These are phyloP conservation scores for Neonectria coccinea DNA, from an alignment of 2,329 filamentous ascomycete genomes.

Conservation along the genomic window DNA sequence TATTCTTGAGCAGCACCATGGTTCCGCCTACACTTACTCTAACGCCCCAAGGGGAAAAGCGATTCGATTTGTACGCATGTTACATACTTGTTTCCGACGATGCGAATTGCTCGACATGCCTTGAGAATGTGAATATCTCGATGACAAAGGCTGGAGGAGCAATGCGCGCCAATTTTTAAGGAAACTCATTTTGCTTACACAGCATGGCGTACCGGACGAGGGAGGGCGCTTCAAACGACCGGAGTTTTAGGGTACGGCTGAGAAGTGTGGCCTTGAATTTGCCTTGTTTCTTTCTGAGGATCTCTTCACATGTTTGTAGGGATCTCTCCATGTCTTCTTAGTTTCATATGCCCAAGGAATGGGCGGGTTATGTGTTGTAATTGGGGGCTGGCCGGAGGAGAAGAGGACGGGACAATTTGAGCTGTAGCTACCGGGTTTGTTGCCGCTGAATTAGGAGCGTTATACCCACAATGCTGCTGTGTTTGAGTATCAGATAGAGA, in stretches of 20 bases:
- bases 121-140: slow-evolving; percentile 26
- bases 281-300: slow-evolving; percentile 34
- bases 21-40: slow-evolving; percentile 28
- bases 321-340: slow-evolving; percentile 26
- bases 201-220: slow-evolving; percentile 45
- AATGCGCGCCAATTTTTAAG: slow-evolving; percentile 41
- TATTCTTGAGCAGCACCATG: slow-evolving; percentile 14
- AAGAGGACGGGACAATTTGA: slow-evolving; percentile 26
- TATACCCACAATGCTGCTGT: slow-evolving; percentile 27
- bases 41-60: slow-evolving; percentile 29
- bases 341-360: slow-evolving; percentile 27
- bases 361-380: slow-evolving; percentile 25
- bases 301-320: slow-evolving; percentile 28
- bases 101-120: slow-evolving; percentile 34
- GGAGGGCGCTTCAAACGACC: slow-evolving; percentile 33
- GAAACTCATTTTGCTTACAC: slow-evolving; percentile 37
- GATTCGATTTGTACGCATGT: slow-evolving; percentile 33
- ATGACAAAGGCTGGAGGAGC: slow-evolving; percentile 27
- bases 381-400: slow-evolving; percentile 10
- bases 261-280: slow-evolving; percentile 33
- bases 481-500: slow-evolving; percentile 25
- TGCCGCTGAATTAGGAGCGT: slow-evolving; percentile 25
- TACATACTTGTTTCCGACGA: slow-evolving; percentile 39
- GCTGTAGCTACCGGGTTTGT: slow-evolving; percentile 16
- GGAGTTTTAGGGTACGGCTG: slow-evolving; percentile 41